Evolutionary conservation across 176 grass and related monocot genomes (phyloP), one percentile per base, ranked within the genome.

Genomic region (Paspalum vaginatum): DNA sequence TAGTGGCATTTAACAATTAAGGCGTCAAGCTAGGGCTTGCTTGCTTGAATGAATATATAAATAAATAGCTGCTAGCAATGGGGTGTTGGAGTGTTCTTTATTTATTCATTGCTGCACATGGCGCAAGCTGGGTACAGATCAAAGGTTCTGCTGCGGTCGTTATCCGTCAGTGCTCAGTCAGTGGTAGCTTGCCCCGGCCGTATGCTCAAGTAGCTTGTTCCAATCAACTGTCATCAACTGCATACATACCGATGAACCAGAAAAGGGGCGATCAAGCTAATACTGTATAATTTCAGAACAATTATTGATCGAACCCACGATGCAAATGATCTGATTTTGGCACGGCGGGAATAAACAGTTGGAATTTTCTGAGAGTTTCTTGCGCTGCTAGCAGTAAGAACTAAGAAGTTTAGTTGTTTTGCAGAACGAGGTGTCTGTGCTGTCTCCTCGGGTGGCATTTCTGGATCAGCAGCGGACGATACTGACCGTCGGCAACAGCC

Each of bases 401-500:
- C 32, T 32, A 32, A 32, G 32, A 32, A 32, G 32, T 15, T 14
- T 22, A 1, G 2, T 54, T 53, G 59, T 12, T 42, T 17, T 45
- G 81, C 73, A 96, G 97, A 99, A 85, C 48, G 85, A 93, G 74
- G 90, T 99, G 15, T 91, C 93, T 2, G 86, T 88, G n/a, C 80
- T 99, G 59, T 99, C 97, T 71, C 97, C 97, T 1, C 84, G 91
- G 59, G 93, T 99, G 60, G 93, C 87, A 0, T 99, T 96, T 37
- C 87, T 99, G 25, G 97, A 99, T 70, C 97, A 93, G 79, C 97
- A 99, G 79, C 82, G 97, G 22, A 91, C 97, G 21, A 78, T 99
- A 22, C 92, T 99, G 49, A 93, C 87, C 22, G 91, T 99, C 60
- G 97, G 97, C 70, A 99, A 99, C 32, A 96, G 93, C 88, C 97